Percentiles rank a stretch among this genome's conserved stretches.
phyloP scores from a whole-genome alignment of 441 rosid species.

The Corymbia citriodora region DNA sequence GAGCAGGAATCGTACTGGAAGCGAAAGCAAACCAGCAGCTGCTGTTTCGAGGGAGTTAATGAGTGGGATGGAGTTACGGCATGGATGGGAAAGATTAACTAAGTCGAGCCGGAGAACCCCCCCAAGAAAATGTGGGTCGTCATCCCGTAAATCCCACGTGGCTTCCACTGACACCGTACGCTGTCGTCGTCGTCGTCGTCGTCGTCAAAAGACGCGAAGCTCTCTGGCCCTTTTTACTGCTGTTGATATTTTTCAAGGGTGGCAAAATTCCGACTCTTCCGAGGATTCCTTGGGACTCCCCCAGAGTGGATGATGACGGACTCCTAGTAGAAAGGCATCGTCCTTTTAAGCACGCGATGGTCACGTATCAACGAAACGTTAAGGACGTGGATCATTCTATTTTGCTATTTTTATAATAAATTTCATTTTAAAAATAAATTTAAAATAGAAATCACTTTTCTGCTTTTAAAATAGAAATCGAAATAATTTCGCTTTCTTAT shows the following conservation, averaged over 20 bases:
- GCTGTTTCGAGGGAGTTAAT: not conserved
- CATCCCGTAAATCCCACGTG: not conserved
- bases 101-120: not conserved
- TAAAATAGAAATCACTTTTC: too few relatives aligned
- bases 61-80: not conserved
- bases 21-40: not conserved
- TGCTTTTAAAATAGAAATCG: too few relatives aligned
- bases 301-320: not conserved
- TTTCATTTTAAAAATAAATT: too few relatives aligned
- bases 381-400: too few relatives aligned
- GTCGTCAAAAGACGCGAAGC: not conserved
- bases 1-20: not conserved
- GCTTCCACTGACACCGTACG: not conserved
- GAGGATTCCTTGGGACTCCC: not conserved
- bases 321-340: not conserved
- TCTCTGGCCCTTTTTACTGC: not conserved
- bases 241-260: not conserved
- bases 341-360: not conserved
- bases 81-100: not conserved
- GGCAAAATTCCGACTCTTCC: not conserved
- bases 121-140: not conserved
- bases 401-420: too few relatives aligned
- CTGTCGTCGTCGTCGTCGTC: not conserved
- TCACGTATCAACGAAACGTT: not conserved
- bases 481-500: too few relatives aligned